Evolutionary conservation across 179 eudicot species (phyloP).

Genomic region (Vitellaria paradoxa): DNA sequence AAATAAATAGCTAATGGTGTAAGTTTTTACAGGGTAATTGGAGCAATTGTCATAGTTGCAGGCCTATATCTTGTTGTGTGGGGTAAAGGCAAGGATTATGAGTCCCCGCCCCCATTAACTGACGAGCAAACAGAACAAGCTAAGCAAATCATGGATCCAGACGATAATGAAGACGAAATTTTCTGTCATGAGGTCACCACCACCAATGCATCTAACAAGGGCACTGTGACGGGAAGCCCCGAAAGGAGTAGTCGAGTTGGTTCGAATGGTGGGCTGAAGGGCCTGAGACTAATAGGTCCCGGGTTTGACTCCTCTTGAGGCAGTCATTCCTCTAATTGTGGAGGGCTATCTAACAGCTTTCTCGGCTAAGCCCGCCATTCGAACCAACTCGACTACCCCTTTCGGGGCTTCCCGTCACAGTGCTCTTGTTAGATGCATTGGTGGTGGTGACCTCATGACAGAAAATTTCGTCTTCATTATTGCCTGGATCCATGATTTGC

Average conservation of each 20-base stretch:
- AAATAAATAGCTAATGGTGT: neutral
- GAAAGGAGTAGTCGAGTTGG: too few species aligned
- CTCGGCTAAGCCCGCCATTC: too few species aligned
- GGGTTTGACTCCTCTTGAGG: too few species aligned
- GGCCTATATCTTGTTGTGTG: conserved; percentile 58
- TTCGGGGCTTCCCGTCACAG: too few species aligned
- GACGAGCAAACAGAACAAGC: conserved; percentile 26
- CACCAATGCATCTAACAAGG: conserved; percentile 8
- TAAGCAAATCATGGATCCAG: neutral
- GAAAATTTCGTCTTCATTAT: neutral
- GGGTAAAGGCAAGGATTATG: conserved; percentile 59
- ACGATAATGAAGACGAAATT: neutral
- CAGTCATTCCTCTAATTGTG: too few species aligned
- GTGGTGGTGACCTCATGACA: conserved; percentile 7
- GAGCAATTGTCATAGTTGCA: conserved; percentile 40
- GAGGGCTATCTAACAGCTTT: too few species aligned
- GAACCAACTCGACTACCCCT: too few species aligned
- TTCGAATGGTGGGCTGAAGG: too few species aligned
- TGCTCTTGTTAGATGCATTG: conserved; percentile 5
- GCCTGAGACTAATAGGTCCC: too few species aligned
- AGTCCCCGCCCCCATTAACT: conserved; percentile 15
- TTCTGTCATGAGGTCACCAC: conserved; percentile 8
- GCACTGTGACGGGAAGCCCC: too few species aligned
- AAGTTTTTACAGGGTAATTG: conserved; percentile 39
- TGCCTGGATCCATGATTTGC: neutral